Evolutionary conservation across 2,329 filamentous ascomycete genomes (phyloP).

Genomic region (Hymenoscyphus occultus): DNA sequence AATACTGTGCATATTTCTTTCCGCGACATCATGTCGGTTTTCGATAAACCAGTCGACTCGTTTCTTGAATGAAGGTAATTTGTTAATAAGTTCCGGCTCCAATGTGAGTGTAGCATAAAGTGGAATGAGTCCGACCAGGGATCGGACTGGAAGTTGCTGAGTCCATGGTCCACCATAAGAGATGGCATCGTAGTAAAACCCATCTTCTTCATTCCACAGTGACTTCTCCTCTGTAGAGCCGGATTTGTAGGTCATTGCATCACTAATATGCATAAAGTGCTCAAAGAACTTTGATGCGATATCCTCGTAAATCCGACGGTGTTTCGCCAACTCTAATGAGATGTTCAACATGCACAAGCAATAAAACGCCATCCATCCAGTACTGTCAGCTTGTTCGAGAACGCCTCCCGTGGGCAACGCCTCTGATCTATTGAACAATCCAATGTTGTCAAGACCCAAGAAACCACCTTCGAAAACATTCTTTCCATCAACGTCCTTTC

Average conservation of each 20-base stretch:
- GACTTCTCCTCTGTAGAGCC: constrained; percentile 76
- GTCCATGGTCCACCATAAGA: constrained; percentile 93
- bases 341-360: constrained; percentile 97
- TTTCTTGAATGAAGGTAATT: constrained; percentile 89
- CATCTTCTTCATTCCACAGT: constrained; percentile 93
- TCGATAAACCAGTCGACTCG: constrained; percentile 92
- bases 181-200: constrained; percentile 98
- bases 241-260: constrained; percentile 86
- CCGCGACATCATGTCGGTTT: constrained; percentile 79
- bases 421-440: constrained; percentile 94
- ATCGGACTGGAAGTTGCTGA: constrained; percentile 87
- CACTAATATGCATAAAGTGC: constrained; percentile 96
- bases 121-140: constrained; percentile 88
- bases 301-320: constrained; percentile 92
- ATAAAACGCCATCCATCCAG: constrained; percentile 99
- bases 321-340: constrained; percentile 88
- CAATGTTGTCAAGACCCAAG: constrained; percentile 93
- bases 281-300: constrained; percentile 98
- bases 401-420: constrained; percentile 90
- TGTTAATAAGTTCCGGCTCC: constrained; percentile 90
- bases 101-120: constrained; percentile 89
- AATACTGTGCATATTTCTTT: constrained; percentile 93
- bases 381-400: constrained; percentile 94
- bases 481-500: constrained; percentile 91
- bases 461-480: constrained; percentile 98